These are phyloP conservation scores for Taiozyma sp. DNA, from an alignment of 1,139 yeast genomes.

Conservation along the genomic window DNA sequence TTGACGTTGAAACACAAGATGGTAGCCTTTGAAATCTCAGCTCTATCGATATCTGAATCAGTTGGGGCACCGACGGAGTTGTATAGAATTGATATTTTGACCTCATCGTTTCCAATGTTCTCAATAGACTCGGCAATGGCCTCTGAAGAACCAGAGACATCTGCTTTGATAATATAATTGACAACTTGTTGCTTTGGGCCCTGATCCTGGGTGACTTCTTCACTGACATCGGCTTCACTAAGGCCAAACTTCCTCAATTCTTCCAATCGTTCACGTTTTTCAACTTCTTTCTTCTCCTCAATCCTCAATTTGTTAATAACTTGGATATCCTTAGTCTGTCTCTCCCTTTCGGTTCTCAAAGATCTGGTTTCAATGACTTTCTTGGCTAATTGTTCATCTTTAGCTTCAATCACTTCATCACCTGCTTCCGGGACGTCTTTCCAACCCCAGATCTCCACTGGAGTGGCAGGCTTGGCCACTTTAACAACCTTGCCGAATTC, in stretches of 20 bases:
- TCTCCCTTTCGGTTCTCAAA: slow-evolving; percentile 48
- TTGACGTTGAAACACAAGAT: slow-evolving; percentile 76
- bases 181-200: slow-evolving; percentile 33
- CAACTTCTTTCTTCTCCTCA: slow-evolving; percentile 34
- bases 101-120: slow-evolving; percentile 83
- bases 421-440: slow-evolving; percentile 91
- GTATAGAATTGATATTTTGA: slow-evolving; percentile 58
- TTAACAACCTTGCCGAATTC: slow-evolving; percentile 63
- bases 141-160: slow-evolving; percentile 71
- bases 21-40: slow-evolving; percentile 66
- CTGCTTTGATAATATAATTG: slow-evolving; percentile 77
- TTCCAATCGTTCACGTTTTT: slow-evolving; percentile 45
- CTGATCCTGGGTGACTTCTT: slow-evolving; percentile 17
- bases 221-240: slow-evolving; percentile 33
- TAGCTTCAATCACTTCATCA: slow-evolving; percentile 74
- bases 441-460: slow-evolving; percentile 95
- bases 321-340: slow-evolving; percentile 63
- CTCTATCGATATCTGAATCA: slow-evolving; percentile 78
- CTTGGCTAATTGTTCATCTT: slow-evolving; percentile 68
- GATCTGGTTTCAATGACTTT: slow-evolving; percentile 63
- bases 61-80: slow-evolving; percentile 84
- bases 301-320: slow-evolving; percentile 54
- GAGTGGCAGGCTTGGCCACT: slow-evolving; percentile 80
- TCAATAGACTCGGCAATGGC: slow-evolving; percentile 70
- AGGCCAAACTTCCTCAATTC: slow-evolving; percentile 55